Conservation (phyloP, 1,284 basidiomycete genomes). For the Leccinum solheimii region DNA sequence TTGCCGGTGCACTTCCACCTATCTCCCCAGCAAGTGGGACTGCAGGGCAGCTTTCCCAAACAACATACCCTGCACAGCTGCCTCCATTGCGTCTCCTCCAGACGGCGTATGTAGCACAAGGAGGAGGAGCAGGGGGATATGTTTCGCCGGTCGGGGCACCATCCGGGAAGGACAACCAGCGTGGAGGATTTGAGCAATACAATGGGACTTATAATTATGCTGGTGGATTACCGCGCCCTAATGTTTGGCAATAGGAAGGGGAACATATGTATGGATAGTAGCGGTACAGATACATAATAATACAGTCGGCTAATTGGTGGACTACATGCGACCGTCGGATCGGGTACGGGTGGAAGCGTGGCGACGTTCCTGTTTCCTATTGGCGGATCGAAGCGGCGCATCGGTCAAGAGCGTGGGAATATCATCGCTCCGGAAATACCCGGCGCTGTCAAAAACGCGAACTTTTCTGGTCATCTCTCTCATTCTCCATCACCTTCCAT, state of each 20-base stretch:
- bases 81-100: constrained; percentile 33
- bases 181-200: constrained; percentile 28
- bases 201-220: constrained; percentile 29
- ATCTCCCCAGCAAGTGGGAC: constrained; percentile 23
- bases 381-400: constrained; percentile 10
- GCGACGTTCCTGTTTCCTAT: constrained; percentile 10
- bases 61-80: constrained; percentile 25
- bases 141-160: constrained; percentile 23
- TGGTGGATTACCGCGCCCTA: constrained; percentile 28
- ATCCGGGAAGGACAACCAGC: constrained; percentile 24
- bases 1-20: constrained; percentile 19
- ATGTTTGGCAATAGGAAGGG: constrained; percentile 31
- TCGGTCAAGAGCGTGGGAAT: constrained; percentile 42
- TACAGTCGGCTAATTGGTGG: constrained; percentile 10
- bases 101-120: constrained; percentile 21
- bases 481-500: constrained; percentile 44
- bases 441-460: constrained; percentile 40
- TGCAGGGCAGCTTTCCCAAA: constrained; percentile 21
- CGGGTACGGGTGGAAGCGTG: background rate
- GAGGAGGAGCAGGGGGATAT: constrained; percentile 20
- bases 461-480: constrained; percentile 36
- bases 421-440: constrained; percentile 40
- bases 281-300: constrained; percentile 11
- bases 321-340: background rate
- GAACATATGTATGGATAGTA: constrained; percentile 19